These are phyloP conservation scores for Hymenoscyphus salicellus DNA, from an alignment of 2,329 filamentous ascomycete genomes.

Conservation along the genomic window DNA sequence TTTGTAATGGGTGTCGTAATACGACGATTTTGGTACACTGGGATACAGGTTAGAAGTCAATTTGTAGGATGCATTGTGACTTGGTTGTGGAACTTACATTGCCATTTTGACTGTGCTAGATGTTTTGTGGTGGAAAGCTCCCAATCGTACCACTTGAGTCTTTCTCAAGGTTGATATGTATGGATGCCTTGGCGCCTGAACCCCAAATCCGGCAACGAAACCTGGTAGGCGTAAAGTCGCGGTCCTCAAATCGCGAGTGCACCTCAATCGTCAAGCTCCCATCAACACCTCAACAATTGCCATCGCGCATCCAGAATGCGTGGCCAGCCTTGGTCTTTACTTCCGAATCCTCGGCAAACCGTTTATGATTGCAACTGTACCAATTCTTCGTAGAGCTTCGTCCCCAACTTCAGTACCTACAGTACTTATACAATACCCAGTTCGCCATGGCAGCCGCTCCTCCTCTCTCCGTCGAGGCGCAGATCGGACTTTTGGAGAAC, in stretches of 20 bases:
- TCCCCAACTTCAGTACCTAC: constrained; percentile 23
- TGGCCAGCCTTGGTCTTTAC: constrained; percentile 4
- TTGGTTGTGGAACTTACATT: constrained; percentile 24
- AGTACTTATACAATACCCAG: constrained; percentile 22
- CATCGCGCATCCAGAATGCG: constrained; percentile 20
- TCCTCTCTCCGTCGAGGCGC: constrained; percentile 62
- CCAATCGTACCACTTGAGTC: background rate
- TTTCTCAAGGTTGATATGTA: too few relatives aligned
- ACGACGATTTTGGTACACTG: constrained; percentile 68
- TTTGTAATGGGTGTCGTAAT: constrained; percentile 85
- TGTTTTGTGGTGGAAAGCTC: constrained; percentile 6
- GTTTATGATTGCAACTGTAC: background rate
- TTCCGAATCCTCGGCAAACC: constrained; percentile 19
- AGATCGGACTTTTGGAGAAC: constrained; percentile 83
- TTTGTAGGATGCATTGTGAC: background rate
- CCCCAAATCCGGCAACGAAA: too few relatives aligned
- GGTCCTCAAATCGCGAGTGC: constrained; percentile 14
- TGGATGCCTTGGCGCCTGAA: too few relatives aligned
- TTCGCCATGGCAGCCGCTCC: constrained; percentile 48
- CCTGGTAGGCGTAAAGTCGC: too few relatives aligned
- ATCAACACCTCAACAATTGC: constrained; percentile 5
- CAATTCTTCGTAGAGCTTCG: constrained; percentile 28
- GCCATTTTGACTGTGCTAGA: constrained; percentile 27
- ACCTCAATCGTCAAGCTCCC: background rate
- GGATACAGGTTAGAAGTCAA: background rate